Evolutionary conservation across 2,329 filamentous ascomycete genomes (phyloP), one percentile per base, ranked within the genome.

Genomic region (Sclerotinia trifoliorum): DNA sequence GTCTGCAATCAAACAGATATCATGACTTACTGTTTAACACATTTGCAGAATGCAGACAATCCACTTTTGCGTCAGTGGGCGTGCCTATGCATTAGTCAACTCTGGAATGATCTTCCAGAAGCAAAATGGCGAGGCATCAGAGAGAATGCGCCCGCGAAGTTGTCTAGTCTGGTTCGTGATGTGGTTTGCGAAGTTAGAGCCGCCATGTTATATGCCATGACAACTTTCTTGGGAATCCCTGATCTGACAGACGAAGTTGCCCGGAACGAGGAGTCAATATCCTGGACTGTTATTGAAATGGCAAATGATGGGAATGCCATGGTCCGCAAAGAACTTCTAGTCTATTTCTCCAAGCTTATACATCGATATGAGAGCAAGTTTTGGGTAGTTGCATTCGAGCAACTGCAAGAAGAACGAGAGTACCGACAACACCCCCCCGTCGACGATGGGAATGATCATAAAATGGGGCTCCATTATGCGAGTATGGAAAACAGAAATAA

Each of bases 81-180:
- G 24, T 97, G 94, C 77, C 84, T 99, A 11, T 98, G 94, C 79
- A 87, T 99, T 70, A 97, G 94, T 78, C 94, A 97, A 81, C 84
- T 99, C 29, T 98, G 94, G 94, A 86, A 90, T 72, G 91, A 96
- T 74, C 90, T 94, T 65, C 88, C 93, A 1, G 93, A 97, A 77
- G 94, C 94, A 0, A 98, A 98, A 78, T 98, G 94, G 92, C 87
- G 91, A 73, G 95, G 93, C n/a, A 96, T 98, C 70, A 85, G 92
- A 58, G 93, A 93, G 76, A 90, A 90, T 73, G 95, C 94, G 1
- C 74, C 93, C 67, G 84, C 90, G 63, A 90, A 93, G 75, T 84
- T 99, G 3, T 91, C 92, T 61, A 88, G 89, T 70, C 84, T 97
- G 48, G 90, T 90, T 66, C 90, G 92, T 68, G 95, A 99, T 75